Percentiles rank a stretch among this genome's conserved stretches.
phyloP scores from a whole-genome alignment of 257 asterid species.

The Verbena officinalis region DNA sequence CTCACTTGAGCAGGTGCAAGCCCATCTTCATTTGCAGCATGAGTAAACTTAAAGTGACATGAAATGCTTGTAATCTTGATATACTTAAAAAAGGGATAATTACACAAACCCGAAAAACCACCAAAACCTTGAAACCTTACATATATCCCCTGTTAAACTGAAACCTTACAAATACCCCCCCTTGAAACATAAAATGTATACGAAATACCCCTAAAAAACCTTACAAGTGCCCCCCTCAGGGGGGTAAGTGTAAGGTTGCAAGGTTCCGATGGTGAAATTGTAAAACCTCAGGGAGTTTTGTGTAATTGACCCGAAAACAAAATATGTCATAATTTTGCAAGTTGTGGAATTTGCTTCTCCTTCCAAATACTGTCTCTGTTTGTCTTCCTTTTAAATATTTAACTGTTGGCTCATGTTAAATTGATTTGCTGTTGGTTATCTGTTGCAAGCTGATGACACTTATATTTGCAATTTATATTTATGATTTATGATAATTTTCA shows the following conservation, averaged over 20 bases:
- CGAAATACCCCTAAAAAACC: no score
- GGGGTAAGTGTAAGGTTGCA: no score
- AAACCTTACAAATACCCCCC: no score
- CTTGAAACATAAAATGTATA: no score
- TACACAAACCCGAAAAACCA: no score
- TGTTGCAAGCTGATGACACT: not conserved
- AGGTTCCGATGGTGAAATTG: no score
- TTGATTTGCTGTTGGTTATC: not conserved
- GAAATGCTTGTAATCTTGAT: slow-evolving; percentile 16
- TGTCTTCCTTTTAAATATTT: not conserved
- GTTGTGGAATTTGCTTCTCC: not conserved
- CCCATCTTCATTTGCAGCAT: slow-evolving; percentile 13
- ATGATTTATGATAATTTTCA: slow-evolving; percentile 20
- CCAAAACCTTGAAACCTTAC: no score
- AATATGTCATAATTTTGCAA: not conserved
- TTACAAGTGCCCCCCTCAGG: no score
- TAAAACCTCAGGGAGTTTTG: no score
- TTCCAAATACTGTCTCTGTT: slow-evolving; percentile 1
- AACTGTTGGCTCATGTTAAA: slow-evolving; percentile 1
- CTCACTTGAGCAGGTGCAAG: slow-evolving; percentile 51
- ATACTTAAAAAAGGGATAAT: no score
- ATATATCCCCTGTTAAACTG: no score
- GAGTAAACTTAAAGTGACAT: slow-evolving; percentile 18
- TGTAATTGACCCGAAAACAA: no score
- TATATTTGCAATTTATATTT: slow-evolving; percentile 12